These are phyloP conservation scores for Gossypium longicalyx DNA, from an alignment of 345 rosid genomes.

Conservation along the genomic window DNA sequence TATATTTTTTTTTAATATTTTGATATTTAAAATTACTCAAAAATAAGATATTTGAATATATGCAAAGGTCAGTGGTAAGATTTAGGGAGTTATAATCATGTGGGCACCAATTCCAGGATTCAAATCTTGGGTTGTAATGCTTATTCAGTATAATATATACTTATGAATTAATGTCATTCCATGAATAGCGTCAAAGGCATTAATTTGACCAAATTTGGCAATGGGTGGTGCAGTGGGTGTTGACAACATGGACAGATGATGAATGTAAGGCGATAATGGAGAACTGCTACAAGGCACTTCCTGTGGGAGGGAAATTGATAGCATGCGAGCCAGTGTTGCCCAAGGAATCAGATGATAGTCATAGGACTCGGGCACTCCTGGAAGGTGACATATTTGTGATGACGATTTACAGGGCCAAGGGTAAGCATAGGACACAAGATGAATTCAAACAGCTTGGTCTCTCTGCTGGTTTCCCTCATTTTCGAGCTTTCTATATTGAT, in stretches of 20 bases:
- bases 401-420: slow-evolving; percentile 76
- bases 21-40: no score
- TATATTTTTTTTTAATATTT: no score
- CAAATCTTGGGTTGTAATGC: no score
- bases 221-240: slow-evolving; percentile 53
- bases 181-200: neutral
- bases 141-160: no score
- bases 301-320: slow-evolving; percentile 67
- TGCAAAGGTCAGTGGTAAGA: no score
- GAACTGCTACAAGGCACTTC: slow-evolving; percentile 77
- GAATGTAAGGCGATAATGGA: slow-evolving; percentile 79
- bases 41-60: no score
- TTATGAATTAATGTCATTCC: no score
- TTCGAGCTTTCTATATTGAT: slow-evolving; percentile 49
- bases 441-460: slow-evolving; percentile 63
- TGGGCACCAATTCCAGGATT: no score
- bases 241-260: slow-evolving; percentile 72
- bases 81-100: no score
- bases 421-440: slow-evolving; percentile 71
- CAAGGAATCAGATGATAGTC: slow-evolving; percentile 56
- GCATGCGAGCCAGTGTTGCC: slow-evolving; percentile 86
- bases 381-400: slow-evolving; percentile 78
- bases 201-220: neutral
- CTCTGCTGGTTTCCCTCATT: slow-evolving; percentile 54
- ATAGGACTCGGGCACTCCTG: slow-evolving; percentile 69